A percentile compares a stretch with the other conserved stretches of the same genome.
These are phyloP conservation scores for Metschnikowia reukaufii DNA, from an alignment of 805 yeast species.

Conservation along the genomic window DNA sequence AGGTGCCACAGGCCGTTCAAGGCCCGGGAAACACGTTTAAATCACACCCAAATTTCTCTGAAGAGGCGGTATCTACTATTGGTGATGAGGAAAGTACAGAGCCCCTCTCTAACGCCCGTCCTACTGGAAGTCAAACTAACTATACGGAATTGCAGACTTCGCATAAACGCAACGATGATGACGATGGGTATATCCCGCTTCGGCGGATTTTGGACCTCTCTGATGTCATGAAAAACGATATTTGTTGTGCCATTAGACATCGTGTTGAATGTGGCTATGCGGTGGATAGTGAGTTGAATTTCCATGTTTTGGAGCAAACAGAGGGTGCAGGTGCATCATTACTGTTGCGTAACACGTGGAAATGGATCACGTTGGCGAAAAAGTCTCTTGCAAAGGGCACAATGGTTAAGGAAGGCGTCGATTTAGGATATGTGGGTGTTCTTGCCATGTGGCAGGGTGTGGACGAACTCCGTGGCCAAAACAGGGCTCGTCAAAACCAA, in stretches of 20 bases:
- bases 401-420: slow-evolving; percentile 68
- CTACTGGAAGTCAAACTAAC: not conserved
- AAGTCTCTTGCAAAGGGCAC: slow-evolving; percentile 62
- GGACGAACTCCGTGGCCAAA: slow-evolving; percentile 47
- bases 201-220: slow-evolving; percentile 32
- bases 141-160: not conserved
- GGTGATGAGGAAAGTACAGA: slow-evolving; percentile 32
- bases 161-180: slow-evolving; percentile 14
- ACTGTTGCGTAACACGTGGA: slow-evolving; percentile 75
- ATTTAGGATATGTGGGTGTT: slow-evolving; percentile 86
- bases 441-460: slow-evolving; percentile 85
- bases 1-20: slow-evolving; percentile 1
- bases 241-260: slow-evolving; percentile 66
- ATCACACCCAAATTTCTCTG: slow-evolving; percentile 18
- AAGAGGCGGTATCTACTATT: slow-evolving; percentile 27
- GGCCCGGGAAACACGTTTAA: slow-evolving; percentile 2
- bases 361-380: slow-evolving; percentile 79
- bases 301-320: slow-evolving; percentile 54
- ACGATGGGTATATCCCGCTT: slow-evolving; percentile 28
- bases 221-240: slow-evolving; percentile 64
- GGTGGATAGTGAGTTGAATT: slow-evolving; percentile 62
- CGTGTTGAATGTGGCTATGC: slow-evolving; percentile 77
- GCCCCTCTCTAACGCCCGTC: slow-evolving; percentile 10
- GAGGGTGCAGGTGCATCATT: slow-evolving; percentile 52
- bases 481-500: slow-evolving; percentile 33